Base-by-base conservation (phyloP, 2,329 filamentous ascomycete genomes). In the Emmonsia crescens region DNA sequence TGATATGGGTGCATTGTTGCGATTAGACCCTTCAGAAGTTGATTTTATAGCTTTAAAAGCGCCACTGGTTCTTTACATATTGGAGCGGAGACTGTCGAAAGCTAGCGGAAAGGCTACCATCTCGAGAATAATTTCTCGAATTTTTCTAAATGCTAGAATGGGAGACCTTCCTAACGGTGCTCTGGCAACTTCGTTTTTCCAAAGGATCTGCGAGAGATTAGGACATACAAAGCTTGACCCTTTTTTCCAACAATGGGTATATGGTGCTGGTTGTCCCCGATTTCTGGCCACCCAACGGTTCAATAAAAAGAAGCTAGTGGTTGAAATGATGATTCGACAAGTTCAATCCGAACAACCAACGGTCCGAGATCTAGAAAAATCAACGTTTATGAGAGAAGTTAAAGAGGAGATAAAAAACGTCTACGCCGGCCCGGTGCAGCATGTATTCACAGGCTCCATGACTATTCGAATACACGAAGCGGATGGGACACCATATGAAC, bases 401-500 rank as follows among this genome's bases (percentile, higher is more conserved):
- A 89, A 95, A 68, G 92, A 97, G 74, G 84, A 88, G 56, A 82
- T 85, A 9, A 81, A 86, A 64, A 83, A 83, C 38, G 82, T 96
- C 42, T 85, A 85, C 62, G 82, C 85, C 19, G 87, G 85, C 16
- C 82, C 85, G 60, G 78, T 90, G 19, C 89, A 90, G 66, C 83
- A 86, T n/a, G 82, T 90, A 1, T 97, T 97, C 69, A 94, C 91
- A 0, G 94, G 94, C 0, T 93, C 94, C 0, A 96, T 99, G 89
- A 99, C 94, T 0, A 93, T 99, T 65, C 83, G 94, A 38, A 96
- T 99, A 65, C 94, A 99, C 76, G 94, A 99, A 77, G 94, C 94
- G 29, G 95, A 99, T 70, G 94, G 94, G 10, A 97, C 94, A 0
- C 94, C 94, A 2, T 99, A 99, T 71, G 94, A 99, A 72, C 94